Evolutionary conservation across 129 eudicot species (phyloP).

Genomic region (Saposhnikovia divaricata): DNA sequence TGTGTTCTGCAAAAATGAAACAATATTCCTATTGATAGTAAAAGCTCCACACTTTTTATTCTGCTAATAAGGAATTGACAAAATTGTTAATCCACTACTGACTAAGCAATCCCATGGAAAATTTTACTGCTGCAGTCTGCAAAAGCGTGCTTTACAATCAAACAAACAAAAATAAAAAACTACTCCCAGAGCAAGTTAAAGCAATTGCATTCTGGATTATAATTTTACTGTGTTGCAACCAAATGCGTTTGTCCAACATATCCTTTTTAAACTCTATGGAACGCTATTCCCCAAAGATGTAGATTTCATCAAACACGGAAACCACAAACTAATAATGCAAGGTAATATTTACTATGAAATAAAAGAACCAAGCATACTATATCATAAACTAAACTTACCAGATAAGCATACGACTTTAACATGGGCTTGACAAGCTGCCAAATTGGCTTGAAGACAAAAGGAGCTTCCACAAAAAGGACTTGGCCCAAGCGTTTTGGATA

Average conservation of each 20-base stretch:
- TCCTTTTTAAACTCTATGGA: background rate
- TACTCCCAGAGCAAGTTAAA: background rate
- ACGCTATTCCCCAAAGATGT: background rate
- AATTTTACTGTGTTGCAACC: background rate
- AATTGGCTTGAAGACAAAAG: constrained; percentile 77
- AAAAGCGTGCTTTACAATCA: background rate
- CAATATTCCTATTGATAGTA: background rate
- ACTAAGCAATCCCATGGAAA: background rate
- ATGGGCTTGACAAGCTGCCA: constrained; percentile 90
- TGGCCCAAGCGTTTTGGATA: constrained; percentile 86
- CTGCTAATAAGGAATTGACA: background rate
- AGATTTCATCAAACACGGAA: background rate
- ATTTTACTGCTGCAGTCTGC: background rate
- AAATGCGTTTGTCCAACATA: background rate
- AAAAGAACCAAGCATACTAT: background rate
- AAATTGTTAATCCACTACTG: background rate
- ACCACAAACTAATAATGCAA: background rate
- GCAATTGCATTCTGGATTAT: background rate
- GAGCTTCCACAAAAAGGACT: constrained; percentile 91
- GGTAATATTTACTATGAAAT: background rate
- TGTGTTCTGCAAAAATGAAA: background rate
- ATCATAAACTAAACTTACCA: constrained; percentile 41
- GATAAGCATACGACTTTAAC: constrained; percentile 65
- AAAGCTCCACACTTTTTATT: background rate
- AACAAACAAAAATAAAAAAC: no score